Evolutionary conservation across 116 monocot species (phyloP).

Genomic region (Iris pallida): DNA sequence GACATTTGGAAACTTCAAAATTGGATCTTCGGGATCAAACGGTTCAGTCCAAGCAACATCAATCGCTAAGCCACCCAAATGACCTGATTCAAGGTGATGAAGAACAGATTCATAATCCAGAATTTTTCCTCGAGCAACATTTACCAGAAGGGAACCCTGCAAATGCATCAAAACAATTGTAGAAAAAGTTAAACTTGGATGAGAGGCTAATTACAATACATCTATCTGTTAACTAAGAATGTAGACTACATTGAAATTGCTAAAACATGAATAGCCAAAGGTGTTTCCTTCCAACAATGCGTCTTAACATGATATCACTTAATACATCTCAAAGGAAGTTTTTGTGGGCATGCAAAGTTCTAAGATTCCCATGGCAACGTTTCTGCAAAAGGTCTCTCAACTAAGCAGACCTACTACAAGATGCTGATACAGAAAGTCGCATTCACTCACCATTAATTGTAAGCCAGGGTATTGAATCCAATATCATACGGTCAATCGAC

Average conservation of each 20-base stretch:
- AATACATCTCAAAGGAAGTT: no score
- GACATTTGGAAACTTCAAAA: slow-evolving; percentile 82
- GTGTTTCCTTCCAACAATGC: no score
- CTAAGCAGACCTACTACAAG: no score
- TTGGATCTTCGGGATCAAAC: slow-evolving; percentile 82
- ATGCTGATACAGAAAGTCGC: no score
- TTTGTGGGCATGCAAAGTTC: no score
- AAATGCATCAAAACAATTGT: slow-evolving; percentile 3
- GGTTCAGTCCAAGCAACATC: slow-evolving; percentile 96
- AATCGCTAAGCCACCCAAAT: slow-evolving; percentile 79
- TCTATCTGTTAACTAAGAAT: background rate
- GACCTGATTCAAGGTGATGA: slow-evolving; percentile 61
- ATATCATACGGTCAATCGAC: no score
- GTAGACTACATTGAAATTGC: background rate
- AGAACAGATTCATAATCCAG: slow-evolving; percentile 63
- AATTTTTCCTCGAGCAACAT: slow-evolving; percentile 78
- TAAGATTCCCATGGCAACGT: no score
- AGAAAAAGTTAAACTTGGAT: background rate
- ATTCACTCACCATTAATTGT: no score
- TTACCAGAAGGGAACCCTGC: slow-evolving; percentile 75
- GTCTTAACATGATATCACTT: no score
- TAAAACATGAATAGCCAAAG: no score
- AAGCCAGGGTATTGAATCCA: no score
- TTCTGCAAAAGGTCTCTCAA: no score
- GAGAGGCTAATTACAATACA: background rate